Conservation (phyloP, 2,329 filamentous ascomycete genomes). For the Colletotrichum sp. region DNA sequence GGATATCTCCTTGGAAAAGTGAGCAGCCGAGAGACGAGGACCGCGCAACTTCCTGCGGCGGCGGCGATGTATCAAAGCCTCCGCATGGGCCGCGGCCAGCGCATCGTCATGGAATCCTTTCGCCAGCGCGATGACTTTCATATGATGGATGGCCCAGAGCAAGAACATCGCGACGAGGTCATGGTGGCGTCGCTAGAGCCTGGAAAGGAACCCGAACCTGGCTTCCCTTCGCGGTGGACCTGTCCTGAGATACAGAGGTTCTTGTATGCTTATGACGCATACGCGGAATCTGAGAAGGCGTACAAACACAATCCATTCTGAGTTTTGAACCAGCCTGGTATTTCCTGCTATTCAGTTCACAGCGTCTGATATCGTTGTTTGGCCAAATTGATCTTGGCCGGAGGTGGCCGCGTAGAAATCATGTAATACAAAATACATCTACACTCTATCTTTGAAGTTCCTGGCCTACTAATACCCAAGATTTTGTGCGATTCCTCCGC, state of each 20-base stretch:
- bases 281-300: conserved; percentile 24
- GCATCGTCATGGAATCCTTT: conserved; percentile 24
- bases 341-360: neutral
- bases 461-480: neutral
- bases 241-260: conserved; percentile 22
- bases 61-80: conserved; percentile 22
- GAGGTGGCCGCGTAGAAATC: neutral
- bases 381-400: neutral
- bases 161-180: conserved; percentile 15
- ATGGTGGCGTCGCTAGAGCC: conserved; percentile 12
- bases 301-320: conserved; percentile 24
- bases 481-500: neutral
- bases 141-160: conserved; percentile 19
- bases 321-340: neutral
- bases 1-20: conserved; percentile 21
- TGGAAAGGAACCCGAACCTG: neutral
- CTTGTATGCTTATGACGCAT: conserved; percentile 23
- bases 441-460: neutral
- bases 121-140: conserved; percentile 23
- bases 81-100: conserved; percentile 14
- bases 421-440: neutral
- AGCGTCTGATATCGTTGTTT: neutral
- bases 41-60: conserved; percentile 5
- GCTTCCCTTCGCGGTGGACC: conserved; percentile 24
- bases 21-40: neutral